Conservation (phyloP, 2,329 filamentous ascomycete species). For the Fusarium mangiferae region DNA sequence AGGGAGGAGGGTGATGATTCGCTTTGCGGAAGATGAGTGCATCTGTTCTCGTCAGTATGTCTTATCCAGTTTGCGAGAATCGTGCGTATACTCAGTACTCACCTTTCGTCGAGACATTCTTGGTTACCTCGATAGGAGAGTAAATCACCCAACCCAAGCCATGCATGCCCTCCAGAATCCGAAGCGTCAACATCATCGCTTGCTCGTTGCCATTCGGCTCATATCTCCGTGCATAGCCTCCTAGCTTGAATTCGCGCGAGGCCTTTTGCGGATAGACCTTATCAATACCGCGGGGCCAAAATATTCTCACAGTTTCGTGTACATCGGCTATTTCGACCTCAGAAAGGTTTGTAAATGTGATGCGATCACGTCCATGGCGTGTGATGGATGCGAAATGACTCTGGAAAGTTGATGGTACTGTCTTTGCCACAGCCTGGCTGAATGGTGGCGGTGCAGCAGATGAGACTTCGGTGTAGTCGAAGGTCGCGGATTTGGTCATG, state of each 20-base stretch:
- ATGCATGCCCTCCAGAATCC: conserved; percentile 2
- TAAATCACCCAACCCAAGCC: conserved; percentile 13
- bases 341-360: conserved; percentile 12
- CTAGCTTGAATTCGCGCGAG: conserved; percentile 23
- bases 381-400: conserved; percentile 2
- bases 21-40: conserved; percentile 15
- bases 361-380: background rate
- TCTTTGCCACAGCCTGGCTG: background rate
- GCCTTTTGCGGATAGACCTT: background rate
- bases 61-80: accelerated
- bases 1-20: accelerated
- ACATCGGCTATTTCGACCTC: conserved; percentile 5
- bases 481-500: background rate
- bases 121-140: conserved; percentile 16
- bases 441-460: background rate
- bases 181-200: conserved; percentile 7
- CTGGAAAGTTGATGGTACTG: background rate
- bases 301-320: background rate
- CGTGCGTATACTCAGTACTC: background rate
- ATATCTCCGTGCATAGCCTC: conserved; percentile 7
- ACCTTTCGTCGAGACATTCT: conserved; percentile 6
- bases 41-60: background rate
- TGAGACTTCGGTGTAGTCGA: background rate
- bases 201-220: conserved; percentile 12
- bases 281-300: conserved; percentile 10